These are phyloP conservation scores for Monosporozyma aerobia DNA, from an alignment of 805 yeast species.

Conservation along the genomic window DNA sequence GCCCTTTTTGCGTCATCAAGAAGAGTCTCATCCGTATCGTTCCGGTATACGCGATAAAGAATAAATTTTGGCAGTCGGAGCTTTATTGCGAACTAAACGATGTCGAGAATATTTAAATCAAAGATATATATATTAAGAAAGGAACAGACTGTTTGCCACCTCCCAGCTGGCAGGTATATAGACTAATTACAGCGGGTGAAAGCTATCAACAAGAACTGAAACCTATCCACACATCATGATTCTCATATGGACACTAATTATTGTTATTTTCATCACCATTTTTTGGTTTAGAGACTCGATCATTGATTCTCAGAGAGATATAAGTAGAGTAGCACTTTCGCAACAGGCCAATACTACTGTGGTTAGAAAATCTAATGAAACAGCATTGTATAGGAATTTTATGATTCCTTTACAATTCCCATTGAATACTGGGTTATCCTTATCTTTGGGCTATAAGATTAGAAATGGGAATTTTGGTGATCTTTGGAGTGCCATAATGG, in stretches of 20 bases:
- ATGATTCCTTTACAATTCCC: constrained; percentile 66
- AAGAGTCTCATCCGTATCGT: neutral
- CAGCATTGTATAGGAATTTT: constrained; percentile 68
- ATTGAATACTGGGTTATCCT: constrained; percentile 57
- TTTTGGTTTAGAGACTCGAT: constrained; percentile 6
- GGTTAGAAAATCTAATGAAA: constrained; percentile 57
- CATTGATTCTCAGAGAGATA: constrained; percentile 37
- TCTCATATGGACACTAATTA: neutral
- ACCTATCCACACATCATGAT: neutral
- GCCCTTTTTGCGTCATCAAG: neutral
- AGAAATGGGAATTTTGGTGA: constrained; percentile 73
- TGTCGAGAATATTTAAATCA: neutral
- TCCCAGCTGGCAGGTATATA: no score
- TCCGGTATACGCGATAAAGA: neutral
- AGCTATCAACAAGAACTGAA: no score
- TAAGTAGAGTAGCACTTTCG: constrained; percentile 45
- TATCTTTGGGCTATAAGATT: constrained; percentile 53
- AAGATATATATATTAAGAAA: no score
- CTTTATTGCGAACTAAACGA: neutral
- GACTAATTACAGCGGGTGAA: no score
- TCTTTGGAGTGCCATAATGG: constrained; percentile 51
- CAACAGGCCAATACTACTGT: constrained; percentile 60
- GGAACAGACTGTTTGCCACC: neutral
- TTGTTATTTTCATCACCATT: neutral
- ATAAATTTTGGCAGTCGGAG: neutral